These are phyloP conservation scores for Zygosaccharomyces bisporus DNA, from an alignment of 805 yeast genomes.

Conservation along the genomic window DNA sequence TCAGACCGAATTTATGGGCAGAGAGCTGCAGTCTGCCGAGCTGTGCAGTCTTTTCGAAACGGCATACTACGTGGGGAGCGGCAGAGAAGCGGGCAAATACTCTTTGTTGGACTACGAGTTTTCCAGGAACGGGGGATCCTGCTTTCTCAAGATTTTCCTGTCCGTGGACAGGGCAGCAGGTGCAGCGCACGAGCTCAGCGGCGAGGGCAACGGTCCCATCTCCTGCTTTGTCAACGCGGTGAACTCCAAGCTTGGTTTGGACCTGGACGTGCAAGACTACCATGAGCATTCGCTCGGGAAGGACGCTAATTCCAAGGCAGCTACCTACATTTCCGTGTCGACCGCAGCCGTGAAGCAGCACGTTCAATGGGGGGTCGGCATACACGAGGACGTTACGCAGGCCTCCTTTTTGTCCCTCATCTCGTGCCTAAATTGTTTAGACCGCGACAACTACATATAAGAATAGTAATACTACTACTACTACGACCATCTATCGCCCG, in stretches of 20 bases:
- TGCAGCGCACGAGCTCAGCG: conserved; percentile 40
- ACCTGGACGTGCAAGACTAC: conserved; percentile 61
- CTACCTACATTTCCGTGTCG: conserved; percentile 62
- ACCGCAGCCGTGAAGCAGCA: conserved; percentile 42
- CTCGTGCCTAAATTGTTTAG: conserved; percentile 52
- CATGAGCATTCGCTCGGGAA: conserved; percentile 70
- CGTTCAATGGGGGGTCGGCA: conserved; percentile 84
- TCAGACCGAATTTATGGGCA: conserved; percentile 60
- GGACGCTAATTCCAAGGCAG: conserved; percentile 69
- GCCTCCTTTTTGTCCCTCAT: conserved; percentile 72
- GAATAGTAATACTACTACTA: not conserved
- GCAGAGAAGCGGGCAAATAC: conserved; percentile 30
- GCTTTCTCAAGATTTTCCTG: conserved; percentile 42
- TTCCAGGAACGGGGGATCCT: conserved; percentile 35
- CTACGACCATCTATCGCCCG: too few species aligned
- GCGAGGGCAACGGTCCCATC: conserved; percentile 76
- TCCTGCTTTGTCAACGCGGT: conserved; percentile 68
- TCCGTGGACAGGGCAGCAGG: conserved; percentile 39
- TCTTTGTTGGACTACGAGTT: conserved; percentile 43
- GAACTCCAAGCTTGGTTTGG: conserved; percentile 46
- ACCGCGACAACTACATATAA: not conserved
- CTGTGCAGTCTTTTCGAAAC: conserved; percentile 53
- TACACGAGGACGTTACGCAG: conserved; percentile 82
- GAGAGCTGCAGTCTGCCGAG: conserved; percentile 67
- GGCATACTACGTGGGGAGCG: conserved; percentile 47